Evolutionary conservation across 108 stramenopile genomes (phyloP), one percentile per base, ranked within the genome.

Genomic region (Pseudonitzschia delicatissima): DNA sequence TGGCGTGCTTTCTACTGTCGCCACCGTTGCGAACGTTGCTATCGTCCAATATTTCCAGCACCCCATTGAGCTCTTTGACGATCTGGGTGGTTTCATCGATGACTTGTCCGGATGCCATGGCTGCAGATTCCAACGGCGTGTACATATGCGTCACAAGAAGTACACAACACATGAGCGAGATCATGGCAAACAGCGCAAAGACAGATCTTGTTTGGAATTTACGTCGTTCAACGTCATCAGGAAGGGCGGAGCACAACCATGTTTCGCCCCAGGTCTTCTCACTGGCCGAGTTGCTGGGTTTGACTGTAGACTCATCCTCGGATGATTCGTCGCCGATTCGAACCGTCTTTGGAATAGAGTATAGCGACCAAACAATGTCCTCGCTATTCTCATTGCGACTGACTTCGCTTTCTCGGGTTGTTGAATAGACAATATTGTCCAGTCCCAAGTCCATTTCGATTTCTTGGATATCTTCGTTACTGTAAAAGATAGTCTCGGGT

Each of bases 141-240:
- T 39, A 52, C 36, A 66, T 39, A 18, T 66, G 50, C 28, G 50
- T 52, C 25, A 66, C 34, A 15, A 66, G 35, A 3, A 66, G 35
- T 0, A 53, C 34, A 52, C 66, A 49, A 31, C 49, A 51, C 1
- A 52, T 37, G 21, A 51, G 25, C 1, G 35, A 35, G 31, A 66
- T 0, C 9, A 66, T n/a, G 23, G 50, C 47, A 39, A 39, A 50
- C 11, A 66, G 3, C 1, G 18, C 36, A 51, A 48, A 66, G 12
- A 37, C 49, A 20, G 4, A 34, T 36, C 50, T 32, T 33, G 66
- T 66, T 66, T n/a, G 35, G 6, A 26, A 11, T 35, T 39, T 66
- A 3, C 66, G 66, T 31, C 35, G 18, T 32, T 28, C 26, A 5
- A 66, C 50, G 20, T 66, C 33, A 12, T 66, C 20, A n/a, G 49